These are phyloP conservation scores for Kodamaea ohmeri DNA, from an alignment of 1,139 yeast species.

Conservation along the genomic window DNA sequence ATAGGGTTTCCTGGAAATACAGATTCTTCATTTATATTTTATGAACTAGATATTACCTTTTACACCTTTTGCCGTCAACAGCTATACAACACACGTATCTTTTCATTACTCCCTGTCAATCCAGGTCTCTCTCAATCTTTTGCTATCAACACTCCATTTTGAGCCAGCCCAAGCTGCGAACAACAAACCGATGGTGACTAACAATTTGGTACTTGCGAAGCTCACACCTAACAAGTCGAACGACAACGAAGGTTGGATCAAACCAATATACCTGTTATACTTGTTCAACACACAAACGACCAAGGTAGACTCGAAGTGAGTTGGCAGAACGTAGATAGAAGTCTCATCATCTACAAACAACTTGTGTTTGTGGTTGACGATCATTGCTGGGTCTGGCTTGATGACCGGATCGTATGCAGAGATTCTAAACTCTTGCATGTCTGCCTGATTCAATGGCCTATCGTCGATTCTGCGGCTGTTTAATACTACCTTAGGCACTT, in stretches of 20 bases:
- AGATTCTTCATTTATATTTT: no score
- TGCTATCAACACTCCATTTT: conserved; percentile 22
- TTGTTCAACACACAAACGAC: conserved; percentile 64
- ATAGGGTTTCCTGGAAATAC: no score
- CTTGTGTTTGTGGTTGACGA: conserved; percentile 37
- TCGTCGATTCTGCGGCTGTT: conserved; percentile 62
- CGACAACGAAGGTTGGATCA: conserved; percentile 76
- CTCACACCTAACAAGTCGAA: conserved; percentile 70
- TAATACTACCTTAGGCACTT: conserved; percentile 64
- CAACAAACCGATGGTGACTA: conserved; percentile 57
- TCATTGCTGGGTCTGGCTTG: conserved; percentile 42
- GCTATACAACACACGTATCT: background rate
- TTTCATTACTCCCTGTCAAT: conserved; percentile 14
- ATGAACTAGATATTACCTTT: background rate
- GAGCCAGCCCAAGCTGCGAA: conserved; percentile 32
- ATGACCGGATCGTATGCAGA: conserved; percentile 67
- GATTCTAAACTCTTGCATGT: conserved; percentile 59
- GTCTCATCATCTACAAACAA: conserved; percentile 37
- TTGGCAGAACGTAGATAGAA: conserved; percentile 52
- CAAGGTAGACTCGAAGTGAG: conserved; percentile 79
- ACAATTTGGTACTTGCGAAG: conserved; percentile 66
- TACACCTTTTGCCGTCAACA: background rate
- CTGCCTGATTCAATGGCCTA: conserved; percentile 51
- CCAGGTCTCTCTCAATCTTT: conserved; percentile 24
- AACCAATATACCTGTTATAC: conserved; percentile 70